These are phyloP conservation scores for Aureobasidium mangrovei DNA, from an alignment of 2,329 filamentous ascomycete genomes.

Conservation along the genomic window DNA sequence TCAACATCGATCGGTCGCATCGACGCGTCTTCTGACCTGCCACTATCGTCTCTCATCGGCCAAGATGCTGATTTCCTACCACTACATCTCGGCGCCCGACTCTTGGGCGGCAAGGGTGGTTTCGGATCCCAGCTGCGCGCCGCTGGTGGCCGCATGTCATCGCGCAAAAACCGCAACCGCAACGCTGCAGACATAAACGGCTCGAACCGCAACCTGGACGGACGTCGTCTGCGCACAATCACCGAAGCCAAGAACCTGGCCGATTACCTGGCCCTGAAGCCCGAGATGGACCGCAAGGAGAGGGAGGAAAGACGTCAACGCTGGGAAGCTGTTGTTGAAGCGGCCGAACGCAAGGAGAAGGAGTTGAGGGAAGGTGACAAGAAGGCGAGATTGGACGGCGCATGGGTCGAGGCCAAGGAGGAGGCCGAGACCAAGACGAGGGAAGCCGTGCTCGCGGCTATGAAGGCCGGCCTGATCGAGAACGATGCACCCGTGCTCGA, in stretches of 20 bases:
- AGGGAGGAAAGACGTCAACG: slow-evolving; percentile 75
- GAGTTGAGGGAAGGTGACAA: slow-evolving; percentile 68
- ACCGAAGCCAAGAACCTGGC: slow-evolving; percentile 92
- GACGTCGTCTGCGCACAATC: slow-evolving; percentile 79
- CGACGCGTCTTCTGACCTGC: slow-evolving; percentile 41
- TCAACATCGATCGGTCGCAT: slow-evolving; percentile 76
- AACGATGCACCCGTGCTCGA: slow-evolving; percentile 36
- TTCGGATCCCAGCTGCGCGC: slow-evolving; percentile 96
- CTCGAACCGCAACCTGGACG: slow-evolving; percentile 88
- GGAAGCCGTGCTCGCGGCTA: slow-evolving; percentile 62
- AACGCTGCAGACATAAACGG: slow-evolving; percentile 64
- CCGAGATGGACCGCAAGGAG: slow-evolving; percentile 92
- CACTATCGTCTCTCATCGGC: slow-evolving; percentile 53
- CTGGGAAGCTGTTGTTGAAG: slow-evolving; percentile 82
- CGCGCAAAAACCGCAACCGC: slow-evolving; percentile 76
- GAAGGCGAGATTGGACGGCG: slow-evolving; percentile 58
- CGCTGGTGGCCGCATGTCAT: slow-evolving; percentile 95
- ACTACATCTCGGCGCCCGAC: slow-evolving; percentile 66
- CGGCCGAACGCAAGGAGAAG: slow-evolving; percentile 72
- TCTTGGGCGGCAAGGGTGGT: slow-evolving; percentile 92
- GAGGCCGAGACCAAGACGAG: slow-evolving; percentile 77
- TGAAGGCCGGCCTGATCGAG: slow-evolving; percentile 52
- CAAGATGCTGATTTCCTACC: slow-evolving; percentile 56
- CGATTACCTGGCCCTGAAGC: slow-evolving; percentile 90
- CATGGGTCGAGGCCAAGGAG: slow-evolving; percentile 94